Base-by-base conservation (phyloP, 2,329 filamentous ascomycete genomes). In the Talaromyces albobiverticillius region DNA sequence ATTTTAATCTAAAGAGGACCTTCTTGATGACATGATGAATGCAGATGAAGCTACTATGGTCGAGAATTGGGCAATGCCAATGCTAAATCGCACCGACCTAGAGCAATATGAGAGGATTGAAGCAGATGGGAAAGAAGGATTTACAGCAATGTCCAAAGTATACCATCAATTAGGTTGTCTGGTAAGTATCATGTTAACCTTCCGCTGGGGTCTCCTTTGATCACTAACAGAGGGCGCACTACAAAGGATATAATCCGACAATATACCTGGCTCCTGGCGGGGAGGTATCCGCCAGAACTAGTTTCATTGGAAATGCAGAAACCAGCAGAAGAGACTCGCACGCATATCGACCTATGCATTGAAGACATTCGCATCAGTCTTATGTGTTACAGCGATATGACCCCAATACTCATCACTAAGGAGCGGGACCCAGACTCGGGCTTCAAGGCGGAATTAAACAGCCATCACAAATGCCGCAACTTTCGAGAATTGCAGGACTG, bases 401-500 rank as follows among this genome's bases (percentile, higher is more conserved):
- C 48, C n/a, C 48, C 48, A 11, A 26, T 51, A 11, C 20, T 51
- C 8, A 41, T 51, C 48, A 51, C 48, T 6, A 43, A 45, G 20
- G 48, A 51, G 18, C 48, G 48, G 11, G 48, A 51, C 22, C 13
- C 18, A 34, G 29, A 11, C 7, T 43, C 48, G n/a, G 48, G 40
- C 8, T 51, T 32, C 13, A 51, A 31, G 14, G 48, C 14, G 10
- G 48, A 51, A 31, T 42, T 34, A 10, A 51, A 51, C 23, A 31
- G 38, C 38, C 48, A 51, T 45, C 18, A 42, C 31, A 51, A 43
- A n/a, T 51, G 48, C 20, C 48, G 48, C 18, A 51, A 51, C 14
- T 51, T 43, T 22, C 13, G 14, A 2, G 43, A 51, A 31, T 42
- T 51, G 20, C 38, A 25, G 14, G 40, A 43, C 20, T 51, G 48